These are phyloP conservation scores for Populus pruinosa DNA, from an alignment of 345 rosid genomes.

Conservation along the genomic window DNA sequence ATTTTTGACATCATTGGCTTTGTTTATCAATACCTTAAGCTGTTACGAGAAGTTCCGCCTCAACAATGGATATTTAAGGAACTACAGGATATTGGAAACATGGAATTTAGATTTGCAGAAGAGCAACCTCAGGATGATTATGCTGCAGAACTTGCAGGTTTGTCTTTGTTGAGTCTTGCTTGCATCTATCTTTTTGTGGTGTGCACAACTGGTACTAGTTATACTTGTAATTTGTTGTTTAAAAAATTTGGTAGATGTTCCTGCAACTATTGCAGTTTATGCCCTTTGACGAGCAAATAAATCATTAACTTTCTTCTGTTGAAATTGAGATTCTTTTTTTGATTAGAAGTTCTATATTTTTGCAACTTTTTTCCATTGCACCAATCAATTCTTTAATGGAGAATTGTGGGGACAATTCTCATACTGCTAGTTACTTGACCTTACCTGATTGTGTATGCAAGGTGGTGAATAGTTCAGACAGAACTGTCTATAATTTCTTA, in stretches of 20 bases:
- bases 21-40: constrained; percentile 82
- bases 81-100: constrained; percentile 87
- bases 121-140: constrained; percentile 96
- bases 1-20: constrained; percentile 73
- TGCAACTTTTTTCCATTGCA: neutral
- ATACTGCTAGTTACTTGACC: neutral
- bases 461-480: neutral
- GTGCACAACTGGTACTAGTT: neutral
- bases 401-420: neutral
- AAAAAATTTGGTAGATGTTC: neutral
- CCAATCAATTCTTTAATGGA: neutral
- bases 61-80: constrained; percentile 99
- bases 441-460: neutral
- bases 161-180: constrained; percentile 13
- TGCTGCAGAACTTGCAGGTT: constrained; percentile 96
- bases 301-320: neutral
- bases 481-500: no score
- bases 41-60: constrained; percentile 65
- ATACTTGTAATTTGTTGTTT: neutral
- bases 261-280: neutral
- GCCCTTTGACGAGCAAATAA: neutral
- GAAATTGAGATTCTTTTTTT: neutral
- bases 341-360: no score
- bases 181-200: neutral
- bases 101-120: constrained; percentile 93